phyloP scores from a whole-genome alignment of 169 alveolate species.

The Miamiensis avidus region DNA sequence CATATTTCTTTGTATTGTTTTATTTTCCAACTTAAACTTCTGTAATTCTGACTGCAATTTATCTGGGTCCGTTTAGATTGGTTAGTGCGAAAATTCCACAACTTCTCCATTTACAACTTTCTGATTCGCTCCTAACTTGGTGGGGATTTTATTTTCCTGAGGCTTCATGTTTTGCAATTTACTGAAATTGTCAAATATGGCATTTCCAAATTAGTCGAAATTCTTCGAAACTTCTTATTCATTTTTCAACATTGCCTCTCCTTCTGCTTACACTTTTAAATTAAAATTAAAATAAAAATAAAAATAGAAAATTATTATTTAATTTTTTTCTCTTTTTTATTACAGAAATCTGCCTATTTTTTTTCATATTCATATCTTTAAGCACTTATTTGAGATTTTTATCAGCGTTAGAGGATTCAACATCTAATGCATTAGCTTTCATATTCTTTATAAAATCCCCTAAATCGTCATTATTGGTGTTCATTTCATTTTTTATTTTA shows the following conservation, averaged over 20 bases:
- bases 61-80: constrained; percentile 23
- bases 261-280: neutral
- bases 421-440: constrained; percentile 19
- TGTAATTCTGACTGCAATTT: constrained; percentile 7
- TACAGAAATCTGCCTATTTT: constrained; percentile 26
- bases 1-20: constrained; percentile 19
- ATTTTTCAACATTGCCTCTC: neutral
- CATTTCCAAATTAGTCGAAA: neutral
- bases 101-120: constrained; percentile 16
- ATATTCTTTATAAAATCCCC: constrained; percentile 33
- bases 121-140: neutral
- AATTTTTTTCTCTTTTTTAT: constrained; percentile 13
- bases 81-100: neutral
- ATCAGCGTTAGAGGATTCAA: constrained; percentile 42
- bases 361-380: constrained; percentile 37
- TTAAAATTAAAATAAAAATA: neutral
- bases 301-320: neutral
- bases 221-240: neutral
- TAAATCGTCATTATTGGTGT: constrained; percentile 18
- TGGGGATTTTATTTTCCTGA: neutral
- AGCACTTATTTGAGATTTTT: constrained; percentile 25
- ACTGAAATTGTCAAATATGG: neutral
- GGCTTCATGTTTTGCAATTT: neutral
- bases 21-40: constrained; percentile 19
- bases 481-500: constrained; percentile 32